Conservation (phyloP, 352 stramenopile species). For the Pythium volutum region DNA sequence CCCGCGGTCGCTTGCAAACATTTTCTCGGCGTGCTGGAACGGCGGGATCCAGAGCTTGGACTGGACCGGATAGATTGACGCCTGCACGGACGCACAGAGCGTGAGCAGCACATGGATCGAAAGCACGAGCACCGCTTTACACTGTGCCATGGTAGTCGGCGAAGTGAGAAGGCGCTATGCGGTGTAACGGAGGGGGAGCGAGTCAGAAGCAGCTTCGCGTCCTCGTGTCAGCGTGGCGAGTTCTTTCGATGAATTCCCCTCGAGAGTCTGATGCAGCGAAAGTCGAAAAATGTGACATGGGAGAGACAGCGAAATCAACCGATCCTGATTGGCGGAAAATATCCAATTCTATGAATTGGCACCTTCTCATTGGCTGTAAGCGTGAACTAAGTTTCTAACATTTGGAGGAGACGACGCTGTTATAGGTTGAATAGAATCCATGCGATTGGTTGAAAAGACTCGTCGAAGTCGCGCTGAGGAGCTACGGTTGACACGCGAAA, state of each 20-base stretch:
- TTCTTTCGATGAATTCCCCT: slow-evolving; percentile 13
- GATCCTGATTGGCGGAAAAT: slow-evolving; percentile 28
- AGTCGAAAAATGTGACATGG: slow-evolving; percentile 15
- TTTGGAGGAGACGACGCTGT: not conserved
- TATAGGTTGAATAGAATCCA: not conserved
- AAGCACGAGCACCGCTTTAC: not conserved
- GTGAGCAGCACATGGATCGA: slow-evolving; percentile 5
- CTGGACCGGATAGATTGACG: slow-evolving; percentile 71
- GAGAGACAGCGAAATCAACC: not conserved
- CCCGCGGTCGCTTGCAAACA: slow-evolving; percentile 73
- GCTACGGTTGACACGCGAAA: slow-evolving; percentile 22
- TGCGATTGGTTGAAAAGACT: slow-evolving; percentile 27
- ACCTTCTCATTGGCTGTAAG: not conserved
- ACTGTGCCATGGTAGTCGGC: not conserved
- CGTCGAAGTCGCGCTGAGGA: slow-evolving; percentile 6
- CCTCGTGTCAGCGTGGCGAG: not conserved
- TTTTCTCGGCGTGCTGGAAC: slow-evolving; percentile 84
- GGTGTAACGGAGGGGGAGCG: not conserved
- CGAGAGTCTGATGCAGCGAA: not conserved
- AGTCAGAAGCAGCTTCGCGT: not conserved
- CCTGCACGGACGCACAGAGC: slow-evolving; percentile 17
- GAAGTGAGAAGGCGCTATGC: not conserved
- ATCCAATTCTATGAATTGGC: not conserved
- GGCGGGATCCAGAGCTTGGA: slow-evolving; percentile 74
- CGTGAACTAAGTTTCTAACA: not conserved